Base-by-base conservation (phyloP, 495 filamentous ascomycete genomes). In the Neurospora pannonica region DNA sequence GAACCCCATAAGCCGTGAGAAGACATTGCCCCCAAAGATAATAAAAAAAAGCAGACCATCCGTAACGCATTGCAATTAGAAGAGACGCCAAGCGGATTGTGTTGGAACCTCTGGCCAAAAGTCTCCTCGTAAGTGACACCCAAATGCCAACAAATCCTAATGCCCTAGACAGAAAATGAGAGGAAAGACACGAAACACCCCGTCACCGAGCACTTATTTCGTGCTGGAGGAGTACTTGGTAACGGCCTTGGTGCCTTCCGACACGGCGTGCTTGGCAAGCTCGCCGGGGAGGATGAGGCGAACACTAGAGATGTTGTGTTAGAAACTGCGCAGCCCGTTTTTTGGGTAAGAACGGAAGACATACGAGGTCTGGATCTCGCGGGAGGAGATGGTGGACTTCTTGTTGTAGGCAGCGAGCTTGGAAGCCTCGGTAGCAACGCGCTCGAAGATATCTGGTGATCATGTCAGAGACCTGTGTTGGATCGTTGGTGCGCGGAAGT, bases 371-470 rank as follows among this genome's bases (percentile, higher is more conserved):
- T 99, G 96, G 83, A 99, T 99, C 87, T 99, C 96, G 83, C 96
- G 92, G 76, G 95, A 97, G 34, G 96, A 98, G 88, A 99, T 99
- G 85, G 96, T 99, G 67, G 95, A 98, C 89, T 99, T 99, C 93
- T 99, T 99, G 92, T 99, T 99, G 89, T 99, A 99, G 72, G 96
- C 97, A 78, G 96, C 96, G 70, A 99, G 90, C 91, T 99, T 99
- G 82, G 94, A 97, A 60, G 96, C 96, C 85, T 99, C 96, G 72
- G 96, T 98, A 70, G 96, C 96, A 78, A 99, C 96, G 78, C 96
- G 97, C 91, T 99, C 96, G 85, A 99, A 99, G 83, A 99, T 99
- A 81, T 99, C 95, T 98, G 75, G 36, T 38, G 74, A 71, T 70
- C 31, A 48, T 46, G 77, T 85, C 81, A 83, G 82, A 76, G 81